phyloP scores from a whole-genome alignment of 345 rosid genomes.

The Mallotus nudiflorus region DNA sequence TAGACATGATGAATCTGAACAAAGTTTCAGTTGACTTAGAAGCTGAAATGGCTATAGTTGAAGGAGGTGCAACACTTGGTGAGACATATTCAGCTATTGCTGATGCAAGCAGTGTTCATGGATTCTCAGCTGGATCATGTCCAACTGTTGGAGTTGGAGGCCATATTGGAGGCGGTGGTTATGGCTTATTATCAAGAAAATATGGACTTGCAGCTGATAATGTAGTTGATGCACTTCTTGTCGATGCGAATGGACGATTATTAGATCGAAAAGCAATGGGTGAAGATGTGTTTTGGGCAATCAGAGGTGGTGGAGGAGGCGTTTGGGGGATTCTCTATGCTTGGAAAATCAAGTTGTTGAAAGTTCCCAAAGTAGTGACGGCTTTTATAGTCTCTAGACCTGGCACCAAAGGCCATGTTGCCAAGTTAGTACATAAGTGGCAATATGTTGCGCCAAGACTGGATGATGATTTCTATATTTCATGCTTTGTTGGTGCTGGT shows the following conservation, averaged over 20 bases:
- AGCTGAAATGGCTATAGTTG: slow-evolving; percentile 18
- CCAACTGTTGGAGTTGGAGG: slow-evolving; percentile 37
- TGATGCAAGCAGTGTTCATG: slow-evolving; percentile 20
- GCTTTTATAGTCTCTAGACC: slow-evolving; percentile 21
- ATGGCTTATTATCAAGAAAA: slow-evolving; percentile 27
- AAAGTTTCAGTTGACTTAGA: slow-evolving; percentile 13
- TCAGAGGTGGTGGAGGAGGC: slow-evolving; percentile 35
- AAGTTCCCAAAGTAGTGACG: slow-evolving; percentile 17
- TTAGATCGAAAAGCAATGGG: slow-evolving; percentile 30
- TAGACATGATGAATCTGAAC: slow-evolving; percentile 33
- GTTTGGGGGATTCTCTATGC: slow-evolving; percentile 26
- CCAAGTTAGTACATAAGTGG: slow-evolving; percentile 26
- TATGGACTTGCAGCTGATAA: slow-evolving; percentile 33
- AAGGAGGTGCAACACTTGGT: slow-evolving; percentile 36
- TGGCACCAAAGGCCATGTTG: slow-evolving; percentile 16
- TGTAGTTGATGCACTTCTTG: slow-evolving; percentile 27
- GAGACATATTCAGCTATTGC: slow-evolving; percentile 25
- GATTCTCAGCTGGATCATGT: slow-evolving; percentile 33
- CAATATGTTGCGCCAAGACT: slow-evolving; percentile 25
- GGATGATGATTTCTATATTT: slow-evolving; percentile 17
- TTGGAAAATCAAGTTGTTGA: slow-evolving; percentile 28
- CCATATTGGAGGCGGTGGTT: slow-evolving; percentile 31
- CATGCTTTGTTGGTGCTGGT: slow-evolving; percentile 30
- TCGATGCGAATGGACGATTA: slow-evolving; percentile 18
- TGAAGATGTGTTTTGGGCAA: slow-evolving; percentile 35